Conservation (phyloP, 1,139 yeast genomes). For the Pneumocystis jirovecii region DNA sequence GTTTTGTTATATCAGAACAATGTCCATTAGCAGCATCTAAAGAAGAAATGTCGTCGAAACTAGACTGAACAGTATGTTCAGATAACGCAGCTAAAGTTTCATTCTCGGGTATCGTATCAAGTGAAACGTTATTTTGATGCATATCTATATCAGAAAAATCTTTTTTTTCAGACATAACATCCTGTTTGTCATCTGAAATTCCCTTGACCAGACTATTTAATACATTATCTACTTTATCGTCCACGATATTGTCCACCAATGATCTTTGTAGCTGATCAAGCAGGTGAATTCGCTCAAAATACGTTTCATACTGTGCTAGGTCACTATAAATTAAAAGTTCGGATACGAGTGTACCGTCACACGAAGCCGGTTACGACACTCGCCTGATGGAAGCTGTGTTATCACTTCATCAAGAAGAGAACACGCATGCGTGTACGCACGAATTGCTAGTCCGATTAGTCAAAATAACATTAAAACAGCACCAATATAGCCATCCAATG, state of each 20-base stretch:
- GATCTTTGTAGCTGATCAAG: background rate
- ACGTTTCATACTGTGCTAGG: background rate
- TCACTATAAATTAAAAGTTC: background rate
- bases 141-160: no score
- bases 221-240: background rate
- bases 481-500: background rate
- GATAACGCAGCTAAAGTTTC: background rate
- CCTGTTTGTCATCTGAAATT: background rate
- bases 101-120: background rate
- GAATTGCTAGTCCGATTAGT: background rate
- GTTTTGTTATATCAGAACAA: background rate
- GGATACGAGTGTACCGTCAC: background rate
- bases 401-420: background rate
- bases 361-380: background rate
- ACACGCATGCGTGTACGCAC: background rate
- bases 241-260: no score
- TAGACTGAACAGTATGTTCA: background rate
- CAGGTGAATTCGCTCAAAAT: background rate
- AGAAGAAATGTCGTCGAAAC: background rate
- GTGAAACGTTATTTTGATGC: no score
- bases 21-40: background rate
- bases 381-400: background rate
- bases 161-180: no score
- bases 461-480: background rate
- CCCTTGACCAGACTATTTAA: no score